Evolutionary conservation across 106 monocot species (phyloP), one percentile per base, ranked within the genome.

Genomic region (Agapanthus africanus): DNA sequence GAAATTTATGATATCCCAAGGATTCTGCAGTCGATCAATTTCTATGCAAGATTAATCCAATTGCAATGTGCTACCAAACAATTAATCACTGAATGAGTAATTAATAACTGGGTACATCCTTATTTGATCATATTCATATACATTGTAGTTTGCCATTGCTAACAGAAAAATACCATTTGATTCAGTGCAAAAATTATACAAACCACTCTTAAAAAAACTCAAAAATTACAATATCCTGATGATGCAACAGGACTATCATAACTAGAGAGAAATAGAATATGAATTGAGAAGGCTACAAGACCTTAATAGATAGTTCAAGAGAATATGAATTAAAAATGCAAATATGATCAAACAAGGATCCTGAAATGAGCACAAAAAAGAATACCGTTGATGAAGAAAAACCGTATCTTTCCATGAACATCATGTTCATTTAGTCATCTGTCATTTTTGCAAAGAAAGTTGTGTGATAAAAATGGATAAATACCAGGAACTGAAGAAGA

Each of bases 401-500:
- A 3, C 94, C 94, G 70, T 95, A 91, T 91, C 90, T 91, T 81
- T 91, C 87, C 87, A 95, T 91, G 63, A 83, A 91, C 56, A 83
- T 47, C 51, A 75, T 66, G 50, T 95, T 95, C 81, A 72, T 84
- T 68, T 80, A 50, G 94, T 95, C 94, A 95, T 91, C 94, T 95
- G 88, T 35, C 19, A 67, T 37, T 23, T 35, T 21, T 0, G n/a
- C n/a, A n/a, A n/a, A n/a, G n/a, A n/a, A n/a, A n/a, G n/a, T n/a
- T 16, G n/a, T 34, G 31, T 65, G 25, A 39, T 18, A 39, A 40
- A 23, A 65, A 65, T 16, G 7, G 11, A 26, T 0, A 23, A 33
- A 61, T 34, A 18, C 4, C 28, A 61, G 61, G 35, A 61, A 61
- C 19, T 36, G 19, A 34, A 4, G 16, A 36, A 32, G 4, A 8